A percentile compares a stretch with the other conserved stretches of the same genome.
phyloP scores from a whole-genome alignment of 2,329 filamentous ascomycete genomes.

The Epichloe sp. region DNA sequence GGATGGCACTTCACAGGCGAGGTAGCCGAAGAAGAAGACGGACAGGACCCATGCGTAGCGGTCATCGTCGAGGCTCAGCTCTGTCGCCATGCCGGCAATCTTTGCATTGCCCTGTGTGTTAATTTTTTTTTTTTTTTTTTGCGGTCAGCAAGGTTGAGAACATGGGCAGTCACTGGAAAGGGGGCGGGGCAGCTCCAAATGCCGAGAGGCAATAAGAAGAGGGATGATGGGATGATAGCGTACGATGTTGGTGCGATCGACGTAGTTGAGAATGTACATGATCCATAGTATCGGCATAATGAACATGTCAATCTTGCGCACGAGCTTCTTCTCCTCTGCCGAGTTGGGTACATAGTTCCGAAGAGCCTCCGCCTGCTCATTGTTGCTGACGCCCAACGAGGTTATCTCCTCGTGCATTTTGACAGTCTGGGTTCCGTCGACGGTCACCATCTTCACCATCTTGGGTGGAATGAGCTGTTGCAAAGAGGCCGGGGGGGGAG shows the following conservation, averaged over 20 bases:
- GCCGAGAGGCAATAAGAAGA: not conserved
- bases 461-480: not conserved
- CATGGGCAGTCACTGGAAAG: too few species aligned
- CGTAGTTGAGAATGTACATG: slow-evolving; percentile 46
- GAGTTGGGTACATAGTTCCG: slow-evolving; percentile 15
- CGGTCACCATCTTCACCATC: not conserved
- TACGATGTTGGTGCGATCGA: slow-evolving; percentile 50
- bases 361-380: slow-evolving; percentile 14
- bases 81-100: slow-evolving; percentile 6
- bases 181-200: too few species aligned
- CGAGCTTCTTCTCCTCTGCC: slow-evolving; percentile 17
- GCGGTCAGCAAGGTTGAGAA: too few species aligned
- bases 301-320: slow-evolving; percentile 27
- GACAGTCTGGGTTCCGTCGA: not conserved
- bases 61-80: slow-evolving; percentile 1
- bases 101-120: slow-evolving; percentile 4
- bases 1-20: slow-evolving; percentile 41
- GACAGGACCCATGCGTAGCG: slow-evolving; percentile 5
- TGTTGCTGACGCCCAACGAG: not conserved
- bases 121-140: too few species aligned
- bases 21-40: slow-evolving; percentile 16
- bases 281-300: slow-evolving; percentile 39
- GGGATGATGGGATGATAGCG: slow-evolving; percentile 12
- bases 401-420: not conserved
- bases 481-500: too few species aligned